phyloP scores from a whole-genome alignment of 495 filamentous ascomycete species.

The Rhizodiscina lignyota region DNA sequence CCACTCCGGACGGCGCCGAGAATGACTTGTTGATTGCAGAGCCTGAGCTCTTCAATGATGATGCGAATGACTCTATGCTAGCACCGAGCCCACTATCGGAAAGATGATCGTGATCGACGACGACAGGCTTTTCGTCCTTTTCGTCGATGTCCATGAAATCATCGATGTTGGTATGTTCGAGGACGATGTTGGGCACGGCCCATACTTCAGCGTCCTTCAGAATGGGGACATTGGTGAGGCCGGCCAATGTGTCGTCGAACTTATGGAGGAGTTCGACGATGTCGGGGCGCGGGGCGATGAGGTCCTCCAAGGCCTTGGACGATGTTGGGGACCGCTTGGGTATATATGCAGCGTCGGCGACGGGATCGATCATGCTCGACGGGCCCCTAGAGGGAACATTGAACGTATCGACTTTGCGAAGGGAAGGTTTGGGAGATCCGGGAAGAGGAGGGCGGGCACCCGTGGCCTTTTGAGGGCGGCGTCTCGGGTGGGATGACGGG shows the following conservation, averaged over 20 bases:
- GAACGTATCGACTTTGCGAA: slow-evolving; percentile 51
- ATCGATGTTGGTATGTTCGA: slow-evolving; percentile 12
- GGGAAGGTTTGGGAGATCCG: slow-evolving; percentile 8
- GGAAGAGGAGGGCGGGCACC: background rate
- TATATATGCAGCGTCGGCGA: slow-evolving; percentile 30
- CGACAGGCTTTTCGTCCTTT: slow-evolving; percentile 10
- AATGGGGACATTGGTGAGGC: slow-evolving; percentile 10
- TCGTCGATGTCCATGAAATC: slow-evolving; percentile 19
- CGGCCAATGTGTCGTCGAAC: slow-evolving; percentile 18
- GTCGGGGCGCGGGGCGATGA: slow-evolving; percentile 13
- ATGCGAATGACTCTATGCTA: slow-evolving; percentile 26
- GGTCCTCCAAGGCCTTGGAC: slow-evolving; percentile 33
- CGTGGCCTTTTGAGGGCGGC: slow-evolving; percentile 2
- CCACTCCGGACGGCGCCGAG: slow-evolving; percentile 14
- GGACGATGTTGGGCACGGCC: slow-evolving; percentile 19
- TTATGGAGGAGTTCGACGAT: slow-evolving; percentile 14
- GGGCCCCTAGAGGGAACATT: slow-evolving; percentile 30
- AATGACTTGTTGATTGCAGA: slow-evolving; percentile 31
- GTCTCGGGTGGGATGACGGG: background rate
- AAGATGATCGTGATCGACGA: slow-evolving; percentile 33
- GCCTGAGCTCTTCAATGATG: slow-evolving; percentile 8
- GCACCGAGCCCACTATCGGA: slow-evolving; percentile 49
- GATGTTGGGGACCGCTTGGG: slow-evolving; percentile 45
- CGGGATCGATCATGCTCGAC: slow-evolving; percentile 20
- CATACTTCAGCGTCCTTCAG: slow-evolving; percentile 23